Base-by-base conservation (phyloP, 1,139 yeast genomes). In the Blastobotrys aristatus region DNA sequence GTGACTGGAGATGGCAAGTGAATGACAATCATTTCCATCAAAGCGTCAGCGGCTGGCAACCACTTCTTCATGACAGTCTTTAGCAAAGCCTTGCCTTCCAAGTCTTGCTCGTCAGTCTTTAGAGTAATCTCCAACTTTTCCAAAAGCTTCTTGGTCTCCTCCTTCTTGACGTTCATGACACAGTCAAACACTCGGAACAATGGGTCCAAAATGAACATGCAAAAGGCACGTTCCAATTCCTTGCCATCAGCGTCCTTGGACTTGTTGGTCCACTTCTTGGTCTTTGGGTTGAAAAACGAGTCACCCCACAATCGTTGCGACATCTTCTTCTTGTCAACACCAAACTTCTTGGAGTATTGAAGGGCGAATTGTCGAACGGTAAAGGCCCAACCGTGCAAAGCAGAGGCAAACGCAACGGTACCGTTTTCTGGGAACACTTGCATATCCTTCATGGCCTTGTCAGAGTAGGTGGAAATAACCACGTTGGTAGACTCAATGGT, bases 371-470 rank as follows among this genome's bases (percentile, higher is more conserved):
- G 98, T 78, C 98, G 89, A 71, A 92, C 84, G 68, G 98, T 92
- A 92, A 92, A 92, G 73, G 97, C 97, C 98, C 98, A 92, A 76
- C 98, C 98, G 84, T 92, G 98, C 71, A 92, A 82, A 84, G 97
- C 98, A 75, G 98, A 92, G 79, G 96, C 97, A 77, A 92, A 92
- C 62, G 98, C 98, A 71, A 92, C 97, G 75, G 97, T 92, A 79
- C 98, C 98, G 73, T 76, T 76, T 74, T 92, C 95, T 75, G 98
- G 98, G 95, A 84, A 90, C 63, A 92, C 98, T 81, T 90, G 97
- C 68, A 80, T 84, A 69, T 92, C 98, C 79, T 97, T 98, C 61
- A 90, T 75, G 57, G 80, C 74, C 75, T 80, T 79, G 74, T 92
- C 98, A 69, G 82, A 77, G 78, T 92, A 92, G 67, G 97, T 92